phyloP scores from a whole-genome alignment of 2,329 filamentous ascomycete genomes.

The Bipolaris oryzae region DNA sequence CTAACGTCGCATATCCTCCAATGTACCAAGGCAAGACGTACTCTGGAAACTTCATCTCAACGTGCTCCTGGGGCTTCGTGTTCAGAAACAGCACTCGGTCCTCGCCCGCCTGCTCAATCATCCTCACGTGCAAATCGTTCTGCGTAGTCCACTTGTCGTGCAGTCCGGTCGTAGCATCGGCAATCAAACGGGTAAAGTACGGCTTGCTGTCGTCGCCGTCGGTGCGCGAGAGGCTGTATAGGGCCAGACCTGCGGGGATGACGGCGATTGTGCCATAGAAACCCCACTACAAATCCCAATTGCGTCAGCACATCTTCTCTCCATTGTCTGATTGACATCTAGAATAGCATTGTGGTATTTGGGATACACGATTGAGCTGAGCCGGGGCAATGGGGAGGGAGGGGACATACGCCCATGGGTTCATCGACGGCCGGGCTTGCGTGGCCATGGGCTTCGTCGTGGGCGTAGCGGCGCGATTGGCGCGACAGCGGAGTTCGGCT shows the following conservation, averaged over 20 bases:
- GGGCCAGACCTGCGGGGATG: conserved; percentile 53
- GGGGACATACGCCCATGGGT: conserved; percentile 57
- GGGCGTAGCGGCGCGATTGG: conserved; percentile 51
- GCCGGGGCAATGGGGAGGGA: conserved; percentile 17
- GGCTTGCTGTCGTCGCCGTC: conserved; percentile 49
- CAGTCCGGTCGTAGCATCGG: conserved; percentile 60
- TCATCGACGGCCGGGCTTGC: conserved; percentile 52
- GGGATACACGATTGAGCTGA: neutral
- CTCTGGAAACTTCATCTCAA: conserved; percentile 68
- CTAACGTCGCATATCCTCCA: neutral
- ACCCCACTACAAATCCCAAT: conserved; percentile 43
- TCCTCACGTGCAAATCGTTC: conserved; percentile 65
- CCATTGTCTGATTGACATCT: too few relatives aligned
- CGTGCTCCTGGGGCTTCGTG: conserved; percentile 53
- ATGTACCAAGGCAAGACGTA: conserved; percentile 53
- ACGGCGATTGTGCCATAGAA: conserved; percentile 56
- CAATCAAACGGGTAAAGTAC: conserved; percentile 59
- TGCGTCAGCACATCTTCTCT: conserved; percentile 24
- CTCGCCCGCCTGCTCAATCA: conserved; percentile 66
- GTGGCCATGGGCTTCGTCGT: conserved; percentile 46
- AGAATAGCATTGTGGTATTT: neutral
- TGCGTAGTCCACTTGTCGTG: conserved; percentile 60
- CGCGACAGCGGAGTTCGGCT: conserved; percentile 44
- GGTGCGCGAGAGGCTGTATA: conserved; percentile 54
- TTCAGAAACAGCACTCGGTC: conserved; percentile 66